These are phyloP conservation scores for Hysterium pulicare DNA, from an alignment of 2,329 filamentous ascomycete species.

Conservation along the genomic window DNA sequence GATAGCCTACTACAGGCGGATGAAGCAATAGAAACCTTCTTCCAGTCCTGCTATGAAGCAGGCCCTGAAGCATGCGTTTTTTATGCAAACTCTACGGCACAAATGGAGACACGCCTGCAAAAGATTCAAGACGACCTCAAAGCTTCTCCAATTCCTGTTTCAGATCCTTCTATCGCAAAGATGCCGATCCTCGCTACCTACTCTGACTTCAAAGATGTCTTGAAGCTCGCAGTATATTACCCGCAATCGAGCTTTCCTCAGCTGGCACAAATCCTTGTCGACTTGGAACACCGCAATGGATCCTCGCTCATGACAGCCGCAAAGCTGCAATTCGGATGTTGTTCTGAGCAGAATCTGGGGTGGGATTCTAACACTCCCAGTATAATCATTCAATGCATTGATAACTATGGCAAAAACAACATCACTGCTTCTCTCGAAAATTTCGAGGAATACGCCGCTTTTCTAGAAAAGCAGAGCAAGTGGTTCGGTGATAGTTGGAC, in stretches of 20 bases:
- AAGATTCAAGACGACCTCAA: neutral
- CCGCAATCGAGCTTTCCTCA: neutral
- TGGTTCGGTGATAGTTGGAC: neutral
- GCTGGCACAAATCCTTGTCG: slow-evolving; percentile 1
- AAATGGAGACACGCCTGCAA: neutral
- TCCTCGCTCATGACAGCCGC: neutral
- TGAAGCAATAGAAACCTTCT: slow-evolving; percentile 52
- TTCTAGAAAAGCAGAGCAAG: neutral
- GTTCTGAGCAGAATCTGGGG: neutral
- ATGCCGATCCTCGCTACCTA: neutral
- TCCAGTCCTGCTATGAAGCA: slow-evolving; percentile 52
- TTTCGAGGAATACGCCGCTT: neutral
- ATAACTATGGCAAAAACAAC: neutral
- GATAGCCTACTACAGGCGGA: slow-evolving; percentile 52
- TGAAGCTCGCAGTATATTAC: neutral
- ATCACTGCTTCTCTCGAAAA: slow-evolving; percentile 6
- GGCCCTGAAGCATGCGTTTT: slow-evolving; percentile 25
- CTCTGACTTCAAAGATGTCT: slow-evolving; percentile 2
- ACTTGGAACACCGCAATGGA: slow-evolving; percentile 2
- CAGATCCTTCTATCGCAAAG: neutral
- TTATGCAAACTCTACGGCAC: neutral
- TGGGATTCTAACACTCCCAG: neutral
- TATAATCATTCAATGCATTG: neutral
- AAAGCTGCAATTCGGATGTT: neutral
- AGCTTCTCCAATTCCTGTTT: slow-evolving; percentile 3